These are phyloP conservation scores for Colletotrichum magnum DNA, from an alignment of 2,329 filamentous ascomycete genomes.

Conservation along the genomic window DNA sequence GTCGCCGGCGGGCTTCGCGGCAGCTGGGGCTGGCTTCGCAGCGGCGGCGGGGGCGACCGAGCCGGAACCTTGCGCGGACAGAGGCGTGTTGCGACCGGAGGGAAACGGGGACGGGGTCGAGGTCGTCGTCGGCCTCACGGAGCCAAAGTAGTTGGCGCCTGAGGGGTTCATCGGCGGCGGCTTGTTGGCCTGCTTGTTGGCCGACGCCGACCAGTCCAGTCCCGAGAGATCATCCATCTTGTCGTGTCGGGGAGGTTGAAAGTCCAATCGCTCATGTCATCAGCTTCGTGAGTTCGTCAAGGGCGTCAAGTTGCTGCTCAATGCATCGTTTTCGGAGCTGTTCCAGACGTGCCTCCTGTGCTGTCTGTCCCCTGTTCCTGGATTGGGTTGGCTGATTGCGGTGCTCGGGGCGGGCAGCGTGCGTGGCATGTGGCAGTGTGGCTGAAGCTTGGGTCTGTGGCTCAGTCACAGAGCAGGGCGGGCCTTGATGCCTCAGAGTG, in stretches of 20 bases:
- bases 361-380: slow-evolving; percentile 20
- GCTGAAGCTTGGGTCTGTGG: slow-evolving; percentile 32
- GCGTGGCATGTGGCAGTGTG: slow-evolving; percentile 38
- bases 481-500: neutral
- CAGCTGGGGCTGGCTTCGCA: slow-evolving; percentile 57
- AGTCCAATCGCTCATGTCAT: slow-evolving; percentile 37
- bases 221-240: slow-evolving; percentile 75
- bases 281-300: slow-evolving; percentile 39
- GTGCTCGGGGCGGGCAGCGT: slow-evolving; percentile 20
- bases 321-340: slow-evolving; percentile 38
- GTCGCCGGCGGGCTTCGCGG: slow-evolving; percentile 71
- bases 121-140: slow-evolving; percentile 66
- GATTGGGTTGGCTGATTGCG: slow-evolving; percentile 35
- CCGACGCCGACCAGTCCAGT: slow-evolving; percentile 69
- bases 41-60: slow-evolving; percentile 49
- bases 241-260: slow-evolving; percentile 13
- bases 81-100: slow-evolving; percentile 70
- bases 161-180: slow-evolving; percentile 59
- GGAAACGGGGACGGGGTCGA: slow-evolving; percentile 68
- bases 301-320: slow-evolving; percentile 29
- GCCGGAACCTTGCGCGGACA: slow-evolving; percentile 65
- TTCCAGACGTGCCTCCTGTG: slow-evolving; percentile 15
- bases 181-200: slow-evolving; percentile 55
- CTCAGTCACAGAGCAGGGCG: neutral
- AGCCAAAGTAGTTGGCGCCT: slow-evolving; percentile 59